Evolutionary conservation across 2,329 filamentous ascomycete genomes (phyloP), one percentile per base, ranked within the genome.

Genomic region (Scytalidium lignicola): DNA sequence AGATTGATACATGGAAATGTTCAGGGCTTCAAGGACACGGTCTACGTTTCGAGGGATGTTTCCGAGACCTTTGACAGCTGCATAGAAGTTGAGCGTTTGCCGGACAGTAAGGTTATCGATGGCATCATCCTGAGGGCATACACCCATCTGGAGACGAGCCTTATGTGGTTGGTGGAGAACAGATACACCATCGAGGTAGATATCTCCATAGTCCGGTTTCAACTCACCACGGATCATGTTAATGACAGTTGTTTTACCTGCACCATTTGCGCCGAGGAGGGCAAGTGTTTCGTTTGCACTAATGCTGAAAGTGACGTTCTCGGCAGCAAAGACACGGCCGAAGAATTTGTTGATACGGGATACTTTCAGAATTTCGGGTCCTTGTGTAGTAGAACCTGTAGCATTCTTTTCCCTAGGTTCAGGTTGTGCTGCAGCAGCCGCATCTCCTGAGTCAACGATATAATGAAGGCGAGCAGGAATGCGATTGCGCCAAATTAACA

Each of bases 221-320:
- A 81, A 72, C 52, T 85, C 82, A 15, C 82, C 82, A 51, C 83
- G 73, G 52, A 86, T 82, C 51, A 85, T 71, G n/a, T 75, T 78
- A 55, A 86, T 84, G 1, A 78, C 82, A 0, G 80, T 83, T 1
- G 75, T 79, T 58, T 86, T 86, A 40, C 82, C 82, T 3, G 82
- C 82, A 8, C 82, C 81, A 54, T 85, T 85, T 0, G 81, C 81
- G 1, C 83, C 83, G 1, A 86, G 72, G 0, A 86, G 70, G 2
- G 81, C 82, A 56, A 85, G 83, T 2, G 83, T 79, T 58, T 85
- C 76, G 28, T 79, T 78, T 37, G 71, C 70, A 0, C 74, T 71
- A 2, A 86, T 80, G 17, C 76, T 76, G 51, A 86, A 85, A 0
- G 78, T 79, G n/a, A 83, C 74, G 56, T 85, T 75, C 53, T 84